phyloP scores from a whole-genome alignment of 148 eudicot genomes.

The Gaultheria prostrata region DNA sequence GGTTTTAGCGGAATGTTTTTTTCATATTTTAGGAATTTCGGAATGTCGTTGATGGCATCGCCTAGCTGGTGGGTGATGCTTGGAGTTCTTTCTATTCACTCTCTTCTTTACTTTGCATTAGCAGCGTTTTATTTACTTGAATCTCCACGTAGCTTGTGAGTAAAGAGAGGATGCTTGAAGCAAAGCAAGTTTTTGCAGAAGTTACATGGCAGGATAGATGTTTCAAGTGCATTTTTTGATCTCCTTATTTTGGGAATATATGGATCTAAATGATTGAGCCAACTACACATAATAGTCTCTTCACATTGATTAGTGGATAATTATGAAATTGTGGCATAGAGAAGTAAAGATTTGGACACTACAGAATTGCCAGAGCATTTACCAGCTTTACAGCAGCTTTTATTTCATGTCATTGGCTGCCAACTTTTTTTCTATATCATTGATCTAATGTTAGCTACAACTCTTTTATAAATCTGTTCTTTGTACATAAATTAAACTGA shows the following conservation, averaged over 20 bases:
- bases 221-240: constrained; percentile 50
- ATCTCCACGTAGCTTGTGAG: constrained; percentile 95
- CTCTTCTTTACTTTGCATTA: constrained; percentile 59
- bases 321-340: too few species aligned
- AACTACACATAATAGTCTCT: not conserved
- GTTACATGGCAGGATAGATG: constrained; percentile 77
- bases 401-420: too few species aligned
- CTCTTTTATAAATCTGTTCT: too few species aligned
- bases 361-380: too few species aligned
- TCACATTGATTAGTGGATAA: too few species aligned
- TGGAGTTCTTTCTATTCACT: constrained; percentile 79
- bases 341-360: too few species aligned
- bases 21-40: constrained; percentile 74
- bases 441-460: too few species aligned
- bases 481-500: too few species aligned
- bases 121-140: constrained; percentile 74
- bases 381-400: too few species aligned
- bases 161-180: constrained; percentile 88
- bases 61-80: constrained; percentile 91
- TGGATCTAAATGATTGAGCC: not conserved
- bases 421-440: too few species aligned
- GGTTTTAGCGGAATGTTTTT: constrained; percentile 85
- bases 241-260: not conserved
- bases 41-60: constrained; percentile 67
- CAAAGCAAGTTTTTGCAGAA: constrained; percentile 69